Percentiles rank a stretch among this genome's conserved stretches.
These are phyloP conservation scores for Petunia secreta DNA, from an alignment of 257 asterid species.

Conservation along the genomic window DNA sequence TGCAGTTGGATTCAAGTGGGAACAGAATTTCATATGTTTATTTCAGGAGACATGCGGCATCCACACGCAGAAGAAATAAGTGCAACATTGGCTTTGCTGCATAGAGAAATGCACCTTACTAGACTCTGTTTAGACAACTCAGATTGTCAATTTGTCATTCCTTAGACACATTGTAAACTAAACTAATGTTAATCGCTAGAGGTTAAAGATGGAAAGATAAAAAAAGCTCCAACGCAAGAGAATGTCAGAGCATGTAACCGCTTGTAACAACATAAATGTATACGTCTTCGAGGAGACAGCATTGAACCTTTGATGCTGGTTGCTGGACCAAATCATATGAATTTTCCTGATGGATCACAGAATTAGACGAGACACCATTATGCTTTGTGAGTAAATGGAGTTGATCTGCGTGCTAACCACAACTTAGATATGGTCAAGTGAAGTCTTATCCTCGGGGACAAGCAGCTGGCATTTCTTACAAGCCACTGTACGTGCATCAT, in stretches of 20 bases:
- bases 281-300: background rate
- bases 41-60: conserved; percentile 35
- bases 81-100: conserved; percentile 30
- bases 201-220: background rate
- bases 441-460: background rate
- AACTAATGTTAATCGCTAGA: background rate
- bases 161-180: background rate
- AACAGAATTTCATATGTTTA: conserved; percentile 34
- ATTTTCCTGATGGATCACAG: conserved; percentile 3
- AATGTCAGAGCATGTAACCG: background rate
- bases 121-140: background rate
- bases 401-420: background rate
- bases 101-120: conserved; percentile 25
- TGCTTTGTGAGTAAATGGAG: background rate
- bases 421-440: conserved; percentile 11
- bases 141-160: background rate
- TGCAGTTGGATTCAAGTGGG: conserved; percentile 41
- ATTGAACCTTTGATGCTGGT: background rate
- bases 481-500: background rate
- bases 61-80: conserved; percentile 31
- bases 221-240: background rate
- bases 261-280: background rate
- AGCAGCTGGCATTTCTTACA: background rate
- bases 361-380: background rate
- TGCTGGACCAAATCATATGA: background rate